A percentile compares a stretch with the other conserved stretches of the same genome.
These are phyloP conservation scores for Pseudomicrostroma phylloplanum DNA, from an alignment of 1,284 basidiomycete species.

Conservation along the genomic window DNA sequence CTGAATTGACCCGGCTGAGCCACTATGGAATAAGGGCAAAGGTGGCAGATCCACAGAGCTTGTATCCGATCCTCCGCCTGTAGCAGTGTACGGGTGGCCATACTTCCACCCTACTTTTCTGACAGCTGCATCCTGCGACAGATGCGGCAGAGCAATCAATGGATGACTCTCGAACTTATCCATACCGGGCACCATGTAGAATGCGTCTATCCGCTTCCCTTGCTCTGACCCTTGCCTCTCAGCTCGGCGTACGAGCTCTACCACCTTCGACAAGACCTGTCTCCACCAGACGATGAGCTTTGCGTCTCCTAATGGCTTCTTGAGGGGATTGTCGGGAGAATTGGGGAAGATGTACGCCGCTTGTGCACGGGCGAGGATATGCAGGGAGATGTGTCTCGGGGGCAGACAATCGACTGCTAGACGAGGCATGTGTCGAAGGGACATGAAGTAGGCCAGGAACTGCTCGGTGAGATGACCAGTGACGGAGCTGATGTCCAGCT, in stretches of 20 bases:
- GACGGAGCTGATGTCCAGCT: constrained; percentile 53
- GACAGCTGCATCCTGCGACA: constrained; percentile 2
- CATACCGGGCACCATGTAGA: constrained; percentile 45
- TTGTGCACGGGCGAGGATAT: constrained; percentile 86
- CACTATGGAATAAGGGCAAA: constrained; percentile 31
- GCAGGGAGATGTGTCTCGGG: constrained; percentile 54
- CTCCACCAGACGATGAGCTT: constrained; percentile 91
- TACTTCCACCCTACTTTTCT: constrained; percentile 29
- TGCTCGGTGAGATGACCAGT: constrained; percentile 44
- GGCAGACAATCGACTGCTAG: constrained; percentile 53
- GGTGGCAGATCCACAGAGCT: constrained; percentile 19
- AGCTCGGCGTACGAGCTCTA: constrained; percentile 9
- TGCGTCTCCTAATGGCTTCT: constrained; percentile 71
- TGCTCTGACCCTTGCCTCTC: not conserved
- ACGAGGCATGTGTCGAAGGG: constrained; percentile 46
- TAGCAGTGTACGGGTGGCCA: constrained; percentile 41
- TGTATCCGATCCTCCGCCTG: constrained; percentile 14
- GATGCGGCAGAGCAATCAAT: constrained; percentile 30
- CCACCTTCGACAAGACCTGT: constrained; percentile 33
- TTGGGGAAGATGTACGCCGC: constrained; percentile 90
- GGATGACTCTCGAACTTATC: constrained; percentile 33
- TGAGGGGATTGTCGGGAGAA: constrained; percentile 64
- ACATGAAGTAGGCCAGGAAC: constrained; percentile 13
- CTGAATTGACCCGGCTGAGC: not conserved
- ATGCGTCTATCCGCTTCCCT: constrained; percentile 17